These are phyloP conservation scores for Colletotrichum destructivum DNA, from an alignment of 2,329 filamentous ascomycete genomes.

Conservation along the genomic window DNA sequence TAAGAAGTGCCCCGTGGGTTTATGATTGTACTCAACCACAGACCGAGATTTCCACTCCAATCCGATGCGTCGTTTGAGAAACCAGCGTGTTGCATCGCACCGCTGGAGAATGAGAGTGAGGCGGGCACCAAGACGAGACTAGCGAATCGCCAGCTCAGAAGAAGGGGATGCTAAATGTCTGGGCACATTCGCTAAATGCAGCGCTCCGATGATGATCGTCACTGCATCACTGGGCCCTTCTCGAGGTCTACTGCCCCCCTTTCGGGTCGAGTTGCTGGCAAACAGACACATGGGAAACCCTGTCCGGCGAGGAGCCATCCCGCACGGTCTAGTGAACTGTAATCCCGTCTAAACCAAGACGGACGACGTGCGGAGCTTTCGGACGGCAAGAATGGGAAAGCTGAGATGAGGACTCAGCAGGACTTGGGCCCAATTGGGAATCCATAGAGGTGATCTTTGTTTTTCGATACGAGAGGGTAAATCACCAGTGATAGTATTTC, in stretches of 20 bases:
- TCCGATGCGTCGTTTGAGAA: too few species aligned
- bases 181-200: background rate
- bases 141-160: conserved; percentile 12
- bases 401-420: background rate
- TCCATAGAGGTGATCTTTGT: conserved; percentile 6
- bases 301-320: background rate
- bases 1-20: too few species aligned
- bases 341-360: background rate
- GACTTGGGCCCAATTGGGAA: background rate
- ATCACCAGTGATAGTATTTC: background rate
- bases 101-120: background rate
- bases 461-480: background rate
- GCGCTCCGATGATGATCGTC: background rate
- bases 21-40: too few species aligned
- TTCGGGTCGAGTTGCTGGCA: background rate
- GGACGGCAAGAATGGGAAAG: background rate
- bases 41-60: too few species aligned
- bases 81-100: background rate
- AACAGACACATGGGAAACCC: background rate
- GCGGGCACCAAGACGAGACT: conserved; percentile 10
- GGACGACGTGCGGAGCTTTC: background rate
- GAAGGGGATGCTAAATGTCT: background rate
- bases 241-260: too few species aligned
- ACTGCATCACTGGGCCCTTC: background rate
- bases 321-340: conserved; percentile 12